A percentile compares a stretch with the other conserved stretches of the same genome.
Evolutionary conservation across 345 rosid genomes (phyloP).

Genomic region (Ailanthus altissimus): DNA sequence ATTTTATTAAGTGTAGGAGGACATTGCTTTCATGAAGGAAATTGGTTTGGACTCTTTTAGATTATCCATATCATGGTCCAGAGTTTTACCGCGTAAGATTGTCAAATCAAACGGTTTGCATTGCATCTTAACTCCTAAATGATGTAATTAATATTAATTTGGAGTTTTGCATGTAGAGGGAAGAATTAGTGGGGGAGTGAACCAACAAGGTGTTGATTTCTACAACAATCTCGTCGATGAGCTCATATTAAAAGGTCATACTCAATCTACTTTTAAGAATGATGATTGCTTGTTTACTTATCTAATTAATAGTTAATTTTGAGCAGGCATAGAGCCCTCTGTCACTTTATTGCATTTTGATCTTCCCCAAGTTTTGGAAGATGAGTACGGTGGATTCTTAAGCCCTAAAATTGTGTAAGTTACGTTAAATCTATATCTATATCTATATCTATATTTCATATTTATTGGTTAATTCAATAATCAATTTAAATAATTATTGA

Average conservation of each 20-base stretch:
- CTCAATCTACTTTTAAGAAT: no score
- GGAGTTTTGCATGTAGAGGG: constrained; percentile 25
- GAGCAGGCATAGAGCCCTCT: constrained; percentile 49
- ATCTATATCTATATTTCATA: not conserved
- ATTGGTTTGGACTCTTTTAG: constrained; percentile 47
- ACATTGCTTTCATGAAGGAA: constrained; percentile 40
- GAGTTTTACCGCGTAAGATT: constrained; percentile 49
- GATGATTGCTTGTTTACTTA: not conserved
- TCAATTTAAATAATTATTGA: no score
- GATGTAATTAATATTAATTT: not conserved
- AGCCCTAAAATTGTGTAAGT: constrained; percentile 51
- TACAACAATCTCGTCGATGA: constrained; percentile 34
- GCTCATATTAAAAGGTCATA: constrained; percentile 25
- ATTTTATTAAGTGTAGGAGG: constrained; percentile 34
- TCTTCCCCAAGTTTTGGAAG: constrained; percentile 60
- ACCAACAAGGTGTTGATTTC: constrained; percentile 31
- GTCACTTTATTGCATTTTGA: constrained; percentile 65
- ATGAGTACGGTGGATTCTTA: constrained; percentile 56
- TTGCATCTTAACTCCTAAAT: not conserved
- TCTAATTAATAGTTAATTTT: not conserved
- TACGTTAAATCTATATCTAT: no score
- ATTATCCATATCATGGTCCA: constrained; percentile 55
- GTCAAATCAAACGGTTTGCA: not conserved
- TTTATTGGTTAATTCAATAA: no score
- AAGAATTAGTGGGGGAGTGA: constrained; percentile 34